Base-by-base conservation (phyloP, 108 stramenopile genomes). In the Cylindrotheca closterium region DNA sequence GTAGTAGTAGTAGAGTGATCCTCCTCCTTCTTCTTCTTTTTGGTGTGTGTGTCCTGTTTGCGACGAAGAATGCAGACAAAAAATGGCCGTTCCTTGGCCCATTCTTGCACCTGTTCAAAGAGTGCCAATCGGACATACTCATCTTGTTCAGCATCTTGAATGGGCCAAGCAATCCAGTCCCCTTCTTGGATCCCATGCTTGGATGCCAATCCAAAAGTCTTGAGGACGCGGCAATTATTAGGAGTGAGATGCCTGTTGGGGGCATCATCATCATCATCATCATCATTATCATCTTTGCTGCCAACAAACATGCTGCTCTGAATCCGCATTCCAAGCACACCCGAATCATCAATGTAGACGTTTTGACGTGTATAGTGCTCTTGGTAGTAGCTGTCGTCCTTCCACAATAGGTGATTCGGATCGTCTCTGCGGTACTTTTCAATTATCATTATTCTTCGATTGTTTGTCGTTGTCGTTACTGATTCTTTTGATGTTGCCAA, bases 81-180 rank as follows among this genome's bases (percentile, higher is more conserved):
- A 46, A 63, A 58, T 4, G 59, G 51, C 1, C 55, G 7, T 30
- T 54, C 30, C 24, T 63, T 63, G 30, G 71, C 53, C 71, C 71
- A 72, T 22, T n/a, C 57, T 31, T 58, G 55, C 17, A 64, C 53
- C 47, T 64, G 56, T 55, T 58, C 49, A 51, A 64, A 64, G 21
- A 30, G 45, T 22, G 71, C 62, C 47, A 72, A 32, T 27, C 26
- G 29, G 25, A 42, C 37, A 42, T 42, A 15, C n/a, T n/a, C n/a
- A 2, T 37, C 22, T 18, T 30, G 51, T 2, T 1, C 4, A 3
- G 46, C 12, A 2, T 4, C 19, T 15, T 42, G 19, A 1, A 25
- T 12, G 12, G 63, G 51, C 5, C 52, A 29, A 53, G 48, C 48
- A 2, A 64, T 53, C 63, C 63, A 64, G 23, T 64, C 63, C 17